Evolutionary conservation across 108 stramenopile species (phyloP), one percentile per base, ranked within the genome.

Genomic region (Stephanodiscus minutulus): DNA sequence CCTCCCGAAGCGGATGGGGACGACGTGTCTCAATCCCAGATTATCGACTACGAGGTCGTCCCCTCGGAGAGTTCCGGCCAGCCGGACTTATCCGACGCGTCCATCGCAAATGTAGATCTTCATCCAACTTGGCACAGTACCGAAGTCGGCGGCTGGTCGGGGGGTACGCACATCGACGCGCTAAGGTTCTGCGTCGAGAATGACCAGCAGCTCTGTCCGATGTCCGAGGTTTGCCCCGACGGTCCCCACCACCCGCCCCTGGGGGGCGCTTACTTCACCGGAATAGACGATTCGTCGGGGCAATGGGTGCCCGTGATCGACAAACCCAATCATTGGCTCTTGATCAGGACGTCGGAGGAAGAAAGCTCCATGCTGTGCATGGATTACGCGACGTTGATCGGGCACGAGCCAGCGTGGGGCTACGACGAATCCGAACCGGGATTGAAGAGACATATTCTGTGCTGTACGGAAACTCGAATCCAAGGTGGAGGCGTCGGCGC

Each of bases 321-420:
- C 24, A 37, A 35, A 20, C 20, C 52, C 33, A 27, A 47, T 69
- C 57, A 69, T 2, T 69, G 68, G 68, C 54, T 69, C 6, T 46
- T 69, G 27, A 69, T 69, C 11, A 58, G 57, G 43, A 58, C 44
- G n/a, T 59, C 48, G 11, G 58, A 69, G 8, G 18, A 46, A 11
- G 28, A 53, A 7, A 33, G 3, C 8, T 33, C 56, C 15, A 69
- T 35, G 21, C 57, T 44, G 22, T 69, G 68, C 44, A 46, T 58
- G 44, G 68, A 59, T 59, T 69, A 69, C 25, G 1, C 46, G 18
- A 53, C 36, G 44, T 48, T 69, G 20, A 58, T 47, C 59, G 68
- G 58, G 46, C 24, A 59, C 13, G 44, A 53, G 44, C 68, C 68
- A 39, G 20, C 58, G 8, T 69, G 68, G 68, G 68, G 57, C n/a